Evolutionary conservation across 192 early-diverging fungal species (phyloP), one percentile per base, ranked within the genome.

Genomic region (Backusella liffmaniae): DNA sequence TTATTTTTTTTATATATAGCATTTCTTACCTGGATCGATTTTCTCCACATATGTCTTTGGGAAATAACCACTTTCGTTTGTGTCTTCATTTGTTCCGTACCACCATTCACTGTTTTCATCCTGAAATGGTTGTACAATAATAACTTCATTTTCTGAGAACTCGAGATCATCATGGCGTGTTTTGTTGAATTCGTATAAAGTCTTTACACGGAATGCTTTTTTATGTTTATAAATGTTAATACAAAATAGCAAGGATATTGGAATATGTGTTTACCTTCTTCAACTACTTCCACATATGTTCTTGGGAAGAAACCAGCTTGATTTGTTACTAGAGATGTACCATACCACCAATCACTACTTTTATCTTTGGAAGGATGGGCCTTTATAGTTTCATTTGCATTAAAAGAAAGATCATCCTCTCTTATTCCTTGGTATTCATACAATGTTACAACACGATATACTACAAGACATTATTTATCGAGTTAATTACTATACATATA

Each of bases 261-360:
- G 23, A 2, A 56, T 26, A 3, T 3, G 30, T 7, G 30, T 4
- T 51, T 76, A 77, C 77, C 79, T 83, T 86, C 39, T 79, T 79
- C 75, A 34, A 76, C 42, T 2, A 81, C 73, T 73, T 90, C 86
- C n/a, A 85, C 83, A 82, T 88, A 92, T 36, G 82, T 88, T 18
- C 79, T 76, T 53, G 92, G 92, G 75, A 92, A 90, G 83, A 89
- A 93, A 5, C 92, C 92, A 35, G 72, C 75, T n/a, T 62, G 56
- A 10, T 86, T 77, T 0, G 76, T 77, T 18, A 77, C 68, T 23
- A 80, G 41, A 5, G 73, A 76, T 18, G 78, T 82, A 23, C 92
- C 91, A 83, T 83, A 90, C 70, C 90, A 83, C 92, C 92, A 93
- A 56, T 93, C 91, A 36, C 89, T 90, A 21, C 88, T 77, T 66